Evolutionary conservation across 257 asterid genomes (phyloP), one percentile per base, ranked within the genome.

Genomic region (Asclepias syriaca): DNA sequence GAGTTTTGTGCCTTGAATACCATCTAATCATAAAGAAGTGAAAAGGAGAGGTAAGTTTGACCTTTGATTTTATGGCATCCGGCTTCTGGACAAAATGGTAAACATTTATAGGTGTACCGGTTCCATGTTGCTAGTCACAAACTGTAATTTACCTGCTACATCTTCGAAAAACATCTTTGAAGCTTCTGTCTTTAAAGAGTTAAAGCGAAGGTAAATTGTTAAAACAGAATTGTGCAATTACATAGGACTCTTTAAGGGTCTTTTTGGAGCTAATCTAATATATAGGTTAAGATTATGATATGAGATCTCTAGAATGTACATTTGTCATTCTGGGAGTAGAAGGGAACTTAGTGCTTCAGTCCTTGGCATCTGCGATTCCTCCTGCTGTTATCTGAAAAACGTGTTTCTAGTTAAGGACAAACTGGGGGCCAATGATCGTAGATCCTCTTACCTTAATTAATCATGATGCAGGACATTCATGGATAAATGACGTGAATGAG

Each of bases 281-380:
- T 45, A 74, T 34, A 40, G 67, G 57, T 53, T 21, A 39, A 51
- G 48, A 56, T 64, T 18, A 34, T 48, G 13, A 32, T 37, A 21
- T n/a, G 66, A 68, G 12, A 32, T 46, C 45, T 1, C 15, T 13
- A 57, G 57, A 39, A 19, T 19, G 8, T 12, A 65, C 56, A 55
- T 19, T 27, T 40, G 32, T 48, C 32, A 57, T 63, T 55, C 24
- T 39, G 37, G 72, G 66, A 29, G 68, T 32, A 51, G 22, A 64
- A 50, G 43, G n/a, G 34, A 29, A 24, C 69, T 74, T 55, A 13
- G 54, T 40, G 22, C 34, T 29, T 87, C 85, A 91, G 75, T 94
- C 97, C 90, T 89, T 91, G 4, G 95, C 99, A 85, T 94, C 97
- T 72, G 97, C 97, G 81, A 89, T 91, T 68, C 99, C 97, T 80